A percentile compares a stretch with the other conserved stretches of the same genome.
Evolutionary conservation across 176 grass and related monocot species (phyloP).

Genomic region (Typha latifolia): DNA sequence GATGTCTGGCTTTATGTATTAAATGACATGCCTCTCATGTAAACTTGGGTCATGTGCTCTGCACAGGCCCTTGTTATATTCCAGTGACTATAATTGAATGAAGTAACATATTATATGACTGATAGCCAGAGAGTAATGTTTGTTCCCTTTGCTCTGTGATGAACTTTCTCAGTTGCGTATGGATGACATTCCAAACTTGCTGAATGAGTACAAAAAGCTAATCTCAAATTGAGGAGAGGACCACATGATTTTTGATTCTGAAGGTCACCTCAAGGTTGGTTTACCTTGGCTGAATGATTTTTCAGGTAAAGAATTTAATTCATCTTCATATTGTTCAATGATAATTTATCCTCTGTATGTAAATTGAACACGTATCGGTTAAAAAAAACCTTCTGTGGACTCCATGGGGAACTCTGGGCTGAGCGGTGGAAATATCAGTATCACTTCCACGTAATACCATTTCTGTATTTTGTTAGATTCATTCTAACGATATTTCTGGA

Average conservation of each 20-base stretch:
- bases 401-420: too few relatives aligned
- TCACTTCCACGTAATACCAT: too few relatives aligned
- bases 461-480: too few relatives aligned
- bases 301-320: background rate
- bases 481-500: too few relatives aligned
- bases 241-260: background rate
- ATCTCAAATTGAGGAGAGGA: constrained; percentile 37
- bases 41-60: too few relatives aligned
- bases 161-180: constrained; percentile 50
- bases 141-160: background rate
- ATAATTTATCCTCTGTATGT: background rate
- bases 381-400: background rate
- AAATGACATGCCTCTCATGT: too few relatives aligned
- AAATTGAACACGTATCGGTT: background rate
- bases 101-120: background rate
- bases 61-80: too few relatives aligned
- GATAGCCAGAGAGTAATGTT: constrained; percentile 6
- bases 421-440: too few relatives aligned
- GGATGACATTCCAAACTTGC: constrained; percentile 67
- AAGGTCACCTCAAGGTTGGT: background rate
- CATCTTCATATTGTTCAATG: background rate
- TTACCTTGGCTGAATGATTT: background rate
- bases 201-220: constrained; percentile 59
- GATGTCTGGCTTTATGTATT: too few relatives aligned
- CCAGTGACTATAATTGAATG: background rate